Base-by-base conservation (phyloP, 2,329 filamentous ascomycete species). In the Alternaria gaisen region DNA sequence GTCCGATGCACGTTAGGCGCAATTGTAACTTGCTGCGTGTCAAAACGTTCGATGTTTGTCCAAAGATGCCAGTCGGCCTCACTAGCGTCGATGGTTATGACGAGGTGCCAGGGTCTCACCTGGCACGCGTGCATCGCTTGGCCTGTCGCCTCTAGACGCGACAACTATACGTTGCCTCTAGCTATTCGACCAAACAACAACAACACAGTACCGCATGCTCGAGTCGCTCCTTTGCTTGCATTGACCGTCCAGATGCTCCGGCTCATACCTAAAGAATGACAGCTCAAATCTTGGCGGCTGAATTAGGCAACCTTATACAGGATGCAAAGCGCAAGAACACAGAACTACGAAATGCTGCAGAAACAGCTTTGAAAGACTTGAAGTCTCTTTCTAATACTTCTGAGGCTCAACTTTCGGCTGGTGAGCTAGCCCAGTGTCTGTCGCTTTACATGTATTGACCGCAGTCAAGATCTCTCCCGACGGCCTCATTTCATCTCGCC, bases 261-360 rank as follows among this genome's bases (percentile, higher is more conserved):
- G 66, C 63, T 51, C 51, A 50, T 54, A 47, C 53, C 61, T 60
- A 57, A 64, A 89, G 82, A 73, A 97, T 97, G 93, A 96, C 93
- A 79, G 90, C 93, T 73, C 92, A 96, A 86, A 89, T 97, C 74
- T 86, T 97, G 73, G 89, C 90, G 75, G 90, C 91, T 60, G 94
- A 97, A 86, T 87, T 97, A 78, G 88, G 90, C 74, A 96, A 92
- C 82, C 88, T 97, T 78, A 90, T 97, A 72, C 92, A 96, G 80
- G 95, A 99, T 83, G 95, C 94, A 77, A 98, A 97, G 81, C 88
- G 94, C 73, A 98, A 97, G 81, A 91, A 97, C 79, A 88, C 91
- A 70, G 95, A 98, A 73, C 85, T 99, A 54, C 89, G 91, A 83
- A 91, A 91, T 85, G 93, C 95, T 52, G 93, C 95, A 28, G 95